Base-by-base conservation (phyloP, 2,329 filamentous ascomycete genomes). In the Scleromitrula shiraiana region DNA sequence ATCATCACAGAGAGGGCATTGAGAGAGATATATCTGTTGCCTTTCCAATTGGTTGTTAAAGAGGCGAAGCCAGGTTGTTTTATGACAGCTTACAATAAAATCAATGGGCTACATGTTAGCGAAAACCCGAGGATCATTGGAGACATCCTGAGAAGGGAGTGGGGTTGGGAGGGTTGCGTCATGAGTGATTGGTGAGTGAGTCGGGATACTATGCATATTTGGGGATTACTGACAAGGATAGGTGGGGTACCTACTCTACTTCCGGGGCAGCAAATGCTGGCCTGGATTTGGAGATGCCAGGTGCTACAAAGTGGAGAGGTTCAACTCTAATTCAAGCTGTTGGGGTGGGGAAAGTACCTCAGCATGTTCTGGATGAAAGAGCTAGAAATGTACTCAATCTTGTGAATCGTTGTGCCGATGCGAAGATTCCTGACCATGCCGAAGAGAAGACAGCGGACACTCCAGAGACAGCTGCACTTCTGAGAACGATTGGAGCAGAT, bases 161-260 rank as follows among this genome's bases (percentile, higher is more conserved):
- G 77, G 77, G 73, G 70, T 0, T 80, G 74, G 69, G 65, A 75
- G 3, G 76, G 76, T 3, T 61, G 78, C 43, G 63, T 80, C 26
- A 78, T 80, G 72, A 78, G 74, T 55, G 77, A 80, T 62, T 80
- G 77, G 77, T n/a, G n/a, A n/a, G n/a, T n/a, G n/a, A n/a, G n/a
- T n/a, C n/a, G n/a, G n/a, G n/a, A n/a, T n/a, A n/a, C n/a, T n/a
- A n/a, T n/a, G n/a, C n/a, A n/a, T n/a, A n/a, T n/a, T n/a, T n/a
- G n/a, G n/a, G n/a, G n/a, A n/a, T n/a, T n/a, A n/a, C n/a, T n/a
- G n/a, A n/a, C n/a, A n/a, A n/a, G n/a, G n/a, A n/a, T n/a, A n/a
- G n/a, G n/a, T 74, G 67, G 30, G 59, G 59, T 19, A 61, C 59
- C 22, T 60, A 60, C 37, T 55, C 53, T 12, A 52, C 51, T n/a